Base-by-base conservation (phyloP, 805 yeast genomes). In the Metschnikowia noctiluminum region DNA sequence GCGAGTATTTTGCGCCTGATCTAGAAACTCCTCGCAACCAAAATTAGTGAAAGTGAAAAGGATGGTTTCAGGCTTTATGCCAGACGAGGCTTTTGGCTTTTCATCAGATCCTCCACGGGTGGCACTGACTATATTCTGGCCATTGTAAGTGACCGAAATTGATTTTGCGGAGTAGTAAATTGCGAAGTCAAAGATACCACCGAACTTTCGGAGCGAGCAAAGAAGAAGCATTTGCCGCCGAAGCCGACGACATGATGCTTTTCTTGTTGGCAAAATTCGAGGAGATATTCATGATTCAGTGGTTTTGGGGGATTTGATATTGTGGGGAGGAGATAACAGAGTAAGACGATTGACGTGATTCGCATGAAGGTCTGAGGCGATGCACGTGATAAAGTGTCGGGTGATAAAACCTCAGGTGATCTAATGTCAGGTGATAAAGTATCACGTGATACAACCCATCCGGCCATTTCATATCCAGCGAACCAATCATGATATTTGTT, bases 121-220 rank as follows among this genome's bases (percentile, higher is more conserved):
- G 7, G 42, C 45, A 7, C n/a, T 35, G 9, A 46, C 35, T 4
- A 46, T 14, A 12, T 13, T 37, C 2, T 16, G 37, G 30, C 35
- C 47, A 11, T 39, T 39, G 8, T 27, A 21, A 14, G 31, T 11
- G 28, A 43, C 47, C 27, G 37, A 37, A 12, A 51, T 28, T 40
- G 44, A 11, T 16, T 26, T 28, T 15, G 41, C 32, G 27, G 46
- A 40, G 28, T 28, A 37, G 32, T 41, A 52, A 52, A 58, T 62
- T 51, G 61, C 68, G 60, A 48, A 54, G 68, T 64, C 68, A 64
- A 62, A 64, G 56, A 57, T 54, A 62, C 65, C 65, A 63, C 62
- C 57, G 35, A 36, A 43, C 30, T 34, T 42, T 46, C 27, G 43
- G 43, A 38, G 40, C 42, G 43, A 14, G 38, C 46, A 36, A 16